A percentile compares a stretch with the other conserved stretches of the same genome.
Evolutionary conservation across 805 yeast genomes (phyloP).

Genomic region (Komagataella pastoris): DNA sequence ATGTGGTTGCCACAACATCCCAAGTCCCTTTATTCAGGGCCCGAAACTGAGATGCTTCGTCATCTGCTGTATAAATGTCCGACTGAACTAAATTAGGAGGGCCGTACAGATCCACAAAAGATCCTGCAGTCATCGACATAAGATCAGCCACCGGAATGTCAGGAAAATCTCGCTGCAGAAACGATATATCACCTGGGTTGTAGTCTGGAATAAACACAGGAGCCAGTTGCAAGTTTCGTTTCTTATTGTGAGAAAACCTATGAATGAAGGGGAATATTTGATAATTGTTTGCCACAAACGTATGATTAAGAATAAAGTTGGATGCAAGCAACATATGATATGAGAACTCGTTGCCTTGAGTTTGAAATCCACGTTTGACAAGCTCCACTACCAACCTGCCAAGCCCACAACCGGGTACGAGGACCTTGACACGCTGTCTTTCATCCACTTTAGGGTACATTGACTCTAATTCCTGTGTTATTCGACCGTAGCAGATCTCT

Average conservation of each 20-base stretch:
- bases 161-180: slow-evolving; percentile 20
- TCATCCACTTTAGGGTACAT: slow-evolving; percentile 21
- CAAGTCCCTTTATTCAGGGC: slow-evolving; percentile 21
- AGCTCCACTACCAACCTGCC: slow-evolving; percentile 47
- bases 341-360: slow-evolving; percentile 58
- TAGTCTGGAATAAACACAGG: slow-evolving; percentile 41
- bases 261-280: slow-evolving; percentile 43
- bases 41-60: slow-evolving; percentile 27
- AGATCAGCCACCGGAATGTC: slow-evolving; percentile 29
- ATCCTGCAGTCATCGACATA: slow-evolving; percentile 66
- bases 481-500: slow-evolving; percentile 19
- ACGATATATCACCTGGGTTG: slow-evolving; percentile 25
- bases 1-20: slow-evolving; percentile 38
- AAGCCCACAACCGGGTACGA: slow-evolving; percentile 55
- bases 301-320: slow-evolving; percentile 36
- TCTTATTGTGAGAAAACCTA: slow-evolving; percentile 29
- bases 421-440: slow-evolving; percentile 26
- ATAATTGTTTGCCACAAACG: slow-evolving; percentile 23
- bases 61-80: slow-evolving; percentile 23
- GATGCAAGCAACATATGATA: slow-evolving; percentile 52
- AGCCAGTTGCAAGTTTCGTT: slow-evolving; percentile 33
- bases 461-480: slow-evolving; percentile 21
- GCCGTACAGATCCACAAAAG: slow-evolving; percentile 57
- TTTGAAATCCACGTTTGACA: slow-evolving; percentile 38
- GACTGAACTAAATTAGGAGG: slow-evolving; percentile 24